Evolutionary conservation across 2,329 filamentous ascomycete genomes (phyloP).

Genomic region (Stromatinia cepivora): DNA sequence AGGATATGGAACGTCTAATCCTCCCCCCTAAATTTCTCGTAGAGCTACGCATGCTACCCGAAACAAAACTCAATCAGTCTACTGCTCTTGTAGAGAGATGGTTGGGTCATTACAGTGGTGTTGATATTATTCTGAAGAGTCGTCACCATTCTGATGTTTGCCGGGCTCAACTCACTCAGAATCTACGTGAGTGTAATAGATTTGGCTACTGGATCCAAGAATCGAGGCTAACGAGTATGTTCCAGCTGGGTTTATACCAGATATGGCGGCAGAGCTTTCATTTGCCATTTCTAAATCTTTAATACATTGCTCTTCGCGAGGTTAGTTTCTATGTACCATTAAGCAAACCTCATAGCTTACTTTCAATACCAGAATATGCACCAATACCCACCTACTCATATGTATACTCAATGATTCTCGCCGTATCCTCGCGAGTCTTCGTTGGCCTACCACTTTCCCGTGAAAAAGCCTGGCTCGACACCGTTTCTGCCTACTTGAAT

Average conservation of each 20-base stretch:
- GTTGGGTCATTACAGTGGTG: slow-evolving; percentile 5
- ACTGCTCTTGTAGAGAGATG: slow-evolving; percentile 15
- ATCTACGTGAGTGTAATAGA: neutral
- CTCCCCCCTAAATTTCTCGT: neutral
- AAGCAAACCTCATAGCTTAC: neutral
- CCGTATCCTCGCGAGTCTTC: slow-evolving; percentile 30
- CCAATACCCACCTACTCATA: neutral
- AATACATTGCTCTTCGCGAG: neutral
- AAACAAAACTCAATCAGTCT: slow-evolving; percentile 16
- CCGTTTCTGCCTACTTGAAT: slow-evolving; percentile 6
- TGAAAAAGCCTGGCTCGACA: slow-evolving; percentile 34
- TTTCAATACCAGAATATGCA: neutral
- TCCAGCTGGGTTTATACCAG: neutral
- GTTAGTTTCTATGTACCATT: neutral
- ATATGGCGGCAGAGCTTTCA: slow-evolving; percentile 13
- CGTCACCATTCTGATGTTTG: slow-evolving; percentile 15
- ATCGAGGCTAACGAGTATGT: neutral
- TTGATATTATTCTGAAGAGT: slow-evolving; percentile 11
- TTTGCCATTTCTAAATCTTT: neutral
- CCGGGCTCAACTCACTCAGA: slow-evolving; percentile 16
- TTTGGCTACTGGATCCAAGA: neutral
- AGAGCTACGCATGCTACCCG: slow-evolving; percentile 9
- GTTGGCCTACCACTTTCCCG: slow-evolving; percentile 33
- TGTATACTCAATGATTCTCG: slow-evolving; percentile 1
- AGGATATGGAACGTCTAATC: slow-evolving; percentile 5